Evolutionary conservation across 768 basidiomycete genomes (phyloP), one percentile per base, ranked within the genome.

Genomic region (Sporobolomyces pararoseus): DNA sequence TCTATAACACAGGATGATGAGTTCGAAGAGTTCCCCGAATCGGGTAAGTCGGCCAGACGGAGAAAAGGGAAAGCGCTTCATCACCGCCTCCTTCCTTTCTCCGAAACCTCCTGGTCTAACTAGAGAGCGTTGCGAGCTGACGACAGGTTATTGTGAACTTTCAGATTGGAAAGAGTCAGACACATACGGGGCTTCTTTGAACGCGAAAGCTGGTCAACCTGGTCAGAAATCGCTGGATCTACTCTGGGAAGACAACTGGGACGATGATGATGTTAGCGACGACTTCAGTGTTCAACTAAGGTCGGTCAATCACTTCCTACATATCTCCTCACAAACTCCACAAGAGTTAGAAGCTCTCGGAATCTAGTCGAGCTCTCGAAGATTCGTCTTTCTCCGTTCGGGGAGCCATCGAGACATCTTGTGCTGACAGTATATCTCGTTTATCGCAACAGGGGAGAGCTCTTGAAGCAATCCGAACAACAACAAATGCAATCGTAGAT

Each of bases 211-310:
- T 2, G 66, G 42, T 16, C 87, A 89, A 3, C 89, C 88, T 5
- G 89, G 88, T 4, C 87, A 86, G 75, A 88, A 88, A 39, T 88
- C 88, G 49, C 89, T 89, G 23, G 88, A 96, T 80, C 90, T 92
- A 77, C 82, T 99, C 16, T 99, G 96, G 96, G 96, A 99, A 82
- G 96, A 98, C 76, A 97, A 97, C 79, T 99, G 96, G 96, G 96
- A 99, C 77, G 96, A 99, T 76, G 96, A 99, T 81, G 95, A 98
- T 80, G 87, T 96, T 70, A 95, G 95, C 79, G 94, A 97, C 76
- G 92, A 96, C 74, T 99, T 99, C 78, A 93, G 91, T 76, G 87
- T 90, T 61, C 92, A 96, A 80, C 82, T 99, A 75, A 86, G 96
- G 96, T 94, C 78, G 75, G 89, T 82, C 16, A n/a, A n/a, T n/a